A percentile compares a stretch with the other conserved stretches of the same genome.
These are phyloP conservation scores for Alternaria dauci DNA, from an alignment of 2,329 filamentous ascomycete species.

Conservation along the genomic window DNA sequence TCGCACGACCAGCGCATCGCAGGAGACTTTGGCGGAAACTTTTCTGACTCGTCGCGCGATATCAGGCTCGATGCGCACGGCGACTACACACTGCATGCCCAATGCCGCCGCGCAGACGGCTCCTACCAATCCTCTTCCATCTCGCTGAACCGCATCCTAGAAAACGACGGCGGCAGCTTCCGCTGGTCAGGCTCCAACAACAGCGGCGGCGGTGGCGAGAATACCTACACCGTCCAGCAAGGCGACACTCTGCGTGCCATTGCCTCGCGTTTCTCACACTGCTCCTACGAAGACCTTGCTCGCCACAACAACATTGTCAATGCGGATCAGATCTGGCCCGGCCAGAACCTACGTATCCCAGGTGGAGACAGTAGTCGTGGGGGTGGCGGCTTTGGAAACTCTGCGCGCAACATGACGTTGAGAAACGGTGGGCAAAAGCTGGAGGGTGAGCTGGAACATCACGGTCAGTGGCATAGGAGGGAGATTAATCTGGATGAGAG, in stretches of 20 bases:
- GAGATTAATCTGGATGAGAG: conserved; percentile 37
- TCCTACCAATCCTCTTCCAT: conserved; percentile 34
- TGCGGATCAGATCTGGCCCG: conserved; percentile 39
- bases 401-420: conserved; percentile 33
- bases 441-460: conserved; percentile 29
- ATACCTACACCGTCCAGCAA: conserved; percentile 35
- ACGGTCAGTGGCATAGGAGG: conserved; percentile 30
- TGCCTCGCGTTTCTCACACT: conserved; percentile 32
- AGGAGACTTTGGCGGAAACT: conserved; percentile 36
- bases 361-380: conserved; percentile 29
- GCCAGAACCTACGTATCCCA: conserved; percentile 36
- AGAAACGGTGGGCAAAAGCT: conserved; percentile 32
- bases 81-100: conserved; percentile 39
- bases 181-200: conserved; percentile 32
- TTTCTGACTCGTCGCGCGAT: conserved; percentile 33
- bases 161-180: conserved; percentile 38
- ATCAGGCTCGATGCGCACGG: conserved; percentile 37
- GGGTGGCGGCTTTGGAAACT: conserved; percentile 24
- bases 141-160: conserved; percentile 31
- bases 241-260: conserved; percentile 42
- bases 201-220: conserved; percentile 13
- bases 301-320: conserved; percentile 39
- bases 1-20: conserved; percentile 17
- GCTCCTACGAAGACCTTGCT: conserved; percentile 36
- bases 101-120: conserved; percentile 35